These are phyloP conservation scores for Crucihimalaya himalaica DNA, from an alignment of 345 rosid species.

Conservation along the genomic window DNA sequence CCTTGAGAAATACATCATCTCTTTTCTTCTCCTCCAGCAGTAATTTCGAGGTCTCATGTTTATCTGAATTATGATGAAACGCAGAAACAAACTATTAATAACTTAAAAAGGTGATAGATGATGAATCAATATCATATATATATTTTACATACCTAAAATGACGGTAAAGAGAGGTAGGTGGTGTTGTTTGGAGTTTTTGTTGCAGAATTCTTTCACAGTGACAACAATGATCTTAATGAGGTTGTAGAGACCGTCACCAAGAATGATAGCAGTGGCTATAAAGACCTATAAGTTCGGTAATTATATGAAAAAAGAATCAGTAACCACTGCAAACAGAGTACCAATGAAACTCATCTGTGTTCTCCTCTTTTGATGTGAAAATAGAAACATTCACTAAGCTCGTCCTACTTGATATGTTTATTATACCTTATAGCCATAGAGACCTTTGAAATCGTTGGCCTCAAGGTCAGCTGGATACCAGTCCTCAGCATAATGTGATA, in stretches of 20 bases:
- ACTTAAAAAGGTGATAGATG: neutral
- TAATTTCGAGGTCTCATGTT: slow-evolving; percentile 47
- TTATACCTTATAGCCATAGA: slow-evolving; percentile 77
- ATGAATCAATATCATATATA: neutral
- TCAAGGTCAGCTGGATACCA: slow-evolving; percentile 80
- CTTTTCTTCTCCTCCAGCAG: slow-evolving; percentile 55
- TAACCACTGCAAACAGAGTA: neutral
- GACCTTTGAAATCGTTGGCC: slow-evolving; percentile 81
- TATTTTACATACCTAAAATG: slow-evolving; percentile 50
- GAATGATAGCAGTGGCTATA: slow-evolving; percentile 69
- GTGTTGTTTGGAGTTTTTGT: slow-evolving; percentile 46
- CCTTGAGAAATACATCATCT: slow-evolving; percentile 70
- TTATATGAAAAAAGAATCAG: slow-evolving; percentile 39
- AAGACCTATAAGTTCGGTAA: slow-evolving; percentile 54
- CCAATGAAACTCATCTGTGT: neutral
- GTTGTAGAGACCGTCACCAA: slow-evolving; percentile 88
- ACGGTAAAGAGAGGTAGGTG: slow-evolving; percentile 56
- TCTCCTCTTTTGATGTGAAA: too few species aligned
- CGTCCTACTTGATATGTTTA: neutral
- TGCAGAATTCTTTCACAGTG: slow-evolving; percentile 57
- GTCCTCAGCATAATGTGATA: slow-evolving; percentile 65
- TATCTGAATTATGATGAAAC: slow-evolving; percentile 37
- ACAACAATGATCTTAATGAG: slow-evolving; percentile 63
- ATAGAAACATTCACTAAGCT: neutral
- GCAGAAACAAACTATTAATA: neutral